phyloP scores from a whole-genome alignment of 106 monocot species.

The Xerophyta viscosa region DNA sequence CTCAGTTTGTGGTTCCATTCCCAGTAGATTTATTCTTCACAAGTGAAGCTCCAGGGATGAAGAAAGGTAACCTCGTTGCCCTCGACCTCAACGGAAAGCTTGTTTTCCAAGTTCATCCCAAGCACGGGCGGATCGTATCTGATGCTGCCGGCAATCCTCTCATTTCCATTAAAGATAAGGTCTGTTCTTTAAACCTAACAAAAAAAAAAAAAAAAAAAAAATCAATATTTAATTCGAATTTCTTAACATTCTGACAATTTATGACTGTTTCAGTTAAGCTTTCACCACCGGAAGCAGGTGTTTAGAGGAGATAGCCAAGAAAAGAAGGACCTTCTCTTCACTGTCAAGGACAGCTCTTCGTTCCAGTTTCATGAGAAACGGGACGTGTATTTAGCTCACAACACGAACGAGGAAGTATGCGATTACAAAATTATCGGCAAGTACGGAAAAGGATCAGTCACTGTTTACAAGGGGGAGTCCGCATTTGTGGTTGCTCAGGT shows the following conservation, averaged over 20 bases:
- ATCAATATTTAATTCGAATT: too few species aligned
- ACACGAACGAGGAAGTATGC: slow-evolving; percentile 20
- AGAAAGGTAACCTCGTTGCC: background rate
- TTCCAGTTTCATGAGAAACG: slow-evolving; percentile 28
- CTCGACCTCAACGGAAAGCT: background rate
- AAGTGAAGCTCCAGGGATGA: too few species aligned
- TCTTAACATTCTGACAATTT: too few species aligned
- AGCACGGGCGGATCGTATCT: background rate
- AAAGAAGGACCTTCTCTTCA: slow-evolving; percentile 28
- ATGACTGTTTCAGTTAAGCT: background rate
- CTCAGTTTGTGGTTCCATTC: too few species aligned
- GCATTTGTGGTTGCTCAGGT: slow-evolving; percentile 29
- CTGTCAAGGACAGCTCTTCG: slow-evolving; percentile 23
- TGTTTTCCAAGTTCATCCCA: background rate
- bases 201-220: too few species aligned
- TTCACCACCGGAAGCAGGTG: slow-evolving; percentile 27
- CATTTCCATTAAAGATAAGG: background rate
- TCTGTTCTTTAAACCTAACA: background rate
- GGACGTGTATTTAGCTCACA: slow-evolving; percentile 40
- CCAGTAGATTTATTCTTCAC: too few species aligned
- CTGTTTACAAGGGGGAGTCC: slow-evolving; percentile 36
- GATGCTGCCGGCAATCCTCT: background rate
- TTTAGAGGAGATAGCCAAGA: slow-evolving; percentile 35
- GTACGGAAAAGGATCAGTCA: slow-evolving; percentile 23
- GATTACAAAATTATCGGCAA: slow-evolving; percentile 53